Conservation (phyloP, 192 early-diverging fungal species). For the Linnemannia zychae region DNA sequence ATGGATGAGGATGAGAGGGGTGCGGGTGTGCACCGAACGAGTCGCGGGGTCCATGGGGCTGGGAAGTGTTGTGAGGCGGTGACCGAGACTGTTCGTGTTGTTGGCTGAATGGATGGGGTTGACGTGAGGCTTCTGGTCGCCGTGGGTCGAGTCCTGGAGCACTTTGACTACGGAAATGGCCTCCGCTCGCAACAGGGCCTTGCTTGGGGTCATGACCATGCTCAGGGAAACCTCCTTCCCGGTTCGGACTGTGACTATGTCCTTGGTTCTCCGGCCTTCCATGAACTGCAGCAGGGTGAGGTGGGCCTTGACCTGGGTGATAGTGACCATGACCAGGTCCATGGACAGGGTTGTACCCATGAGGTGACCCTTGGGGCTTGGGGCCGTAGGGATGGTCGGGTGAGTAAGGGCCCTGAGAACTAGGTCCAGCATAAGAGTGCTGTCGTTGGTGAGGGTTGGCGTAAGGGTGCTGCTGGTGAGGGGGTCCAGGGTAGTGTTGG, state of each 20-base stretch:
- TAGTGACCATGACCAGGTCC: constrained; percentile 8
- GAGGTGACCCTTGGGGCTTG: constrained; percentile 18
- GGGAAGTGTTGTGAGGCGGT: constrained; percentile 7
- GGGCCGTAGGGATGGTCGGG: constrained; percentile 29
- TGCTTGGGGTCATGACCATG: constrained; percentile 29
- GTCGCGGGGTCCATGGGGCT: constrained; percentile 1
- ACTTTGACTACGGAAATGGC: constrained; percentile 52
- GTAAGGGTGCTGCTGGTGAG: constrained; percentile 24
- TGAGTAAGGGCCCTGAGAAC: constrained; percentile 27
- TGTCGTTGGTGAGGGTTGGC: constrained; percentile 40
- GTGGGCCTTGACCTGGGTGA: constrained; percentile 7
- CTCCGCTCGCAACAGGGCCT: constrained; percentile 19
- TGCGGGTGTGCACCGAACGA: constrained; percentile 11
- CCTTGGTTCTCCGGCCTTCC: constrained; percentile 7
- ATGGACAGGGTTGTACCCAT: constrained; percentile 18
- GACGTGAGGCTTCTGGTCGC: constrained; percentile 14
- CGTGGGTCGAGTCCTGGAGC: constrained; percentile 50
- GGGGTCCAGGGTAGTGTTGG: constrained; percentile 24
- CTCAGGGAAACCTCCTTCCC: constrained; percentile 26
- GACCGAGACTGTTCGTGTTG: constrained; percentile 33
- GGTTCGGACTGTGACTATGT: constrained; percentile 4
- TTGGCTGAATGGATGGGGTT: constrained; percentile 40
- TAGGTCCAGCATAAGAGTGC: constrained; percentile 35
- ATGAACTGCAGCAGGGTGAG: neutral
- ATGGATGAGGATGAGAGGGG: constrained; percentile 7